Evolutionary conservation across 805 yeast genomes (phyloP), one percentile per base, ranked within the genome.

Genomic region (Sporopachydermia lactativora): DNA sequence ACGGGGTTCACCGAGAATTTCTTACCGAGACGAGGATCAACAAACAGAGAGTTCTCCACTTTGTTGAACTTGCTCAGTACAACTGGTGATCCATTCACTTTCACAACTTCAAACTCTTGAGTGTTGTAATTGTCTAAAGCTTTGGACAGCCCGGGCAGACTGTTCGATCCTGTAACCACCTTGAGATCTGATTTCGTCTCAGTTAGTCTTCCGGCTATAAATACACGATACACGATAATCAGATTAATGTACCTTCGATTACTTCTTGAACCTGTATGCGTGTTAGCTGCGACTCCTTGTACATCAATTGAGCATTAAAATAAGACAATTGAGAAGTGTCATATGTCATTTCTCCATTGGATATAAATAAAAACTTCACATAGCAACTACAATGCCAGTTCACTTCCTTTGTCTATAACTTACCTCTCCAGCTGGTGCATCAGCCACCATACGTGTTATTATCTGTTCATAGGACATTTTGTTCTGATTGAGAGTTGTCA

Each of bases 361-460:
- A n/a, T n/a, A n/a, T n/a, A n/a, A n/a, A n/a, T n/a, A n/a, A n/a
- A n/a, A n/a, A n/a, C 41, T 17, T 17, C 6, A 5, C 36, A 13
- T 1, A 15, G 8, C n/a, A n/a, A 17, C 15, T 13, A 13, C 18
- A 14, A 17, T 14, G 13, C 15, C 6, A 38, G 13, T 15, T 11
- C 5, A 6, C 8, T 2, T 6, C 37, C 15, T 11, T 4, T 15
- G 3, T 2, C 6, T 50, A 8, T 41, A 39, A 41, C 62, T 47
- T 35, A 66, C 65, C 52, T 69, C 73, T 15, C 80, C 80, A 4
- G 77, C 73, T 15, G 80, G 78, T 2, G 77, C 68, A 41, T 73
- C 78, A 19, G 54, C 49, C 31, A 74, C 53, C 47, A 64, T 57
- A 4, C 59, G 50, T 14, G 52, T 46, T 13, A 61, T 49, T 19